Evolutionary conservation across 345 rosid species (phyloP).

Genomic region (Gossypium bickii): DNA sequence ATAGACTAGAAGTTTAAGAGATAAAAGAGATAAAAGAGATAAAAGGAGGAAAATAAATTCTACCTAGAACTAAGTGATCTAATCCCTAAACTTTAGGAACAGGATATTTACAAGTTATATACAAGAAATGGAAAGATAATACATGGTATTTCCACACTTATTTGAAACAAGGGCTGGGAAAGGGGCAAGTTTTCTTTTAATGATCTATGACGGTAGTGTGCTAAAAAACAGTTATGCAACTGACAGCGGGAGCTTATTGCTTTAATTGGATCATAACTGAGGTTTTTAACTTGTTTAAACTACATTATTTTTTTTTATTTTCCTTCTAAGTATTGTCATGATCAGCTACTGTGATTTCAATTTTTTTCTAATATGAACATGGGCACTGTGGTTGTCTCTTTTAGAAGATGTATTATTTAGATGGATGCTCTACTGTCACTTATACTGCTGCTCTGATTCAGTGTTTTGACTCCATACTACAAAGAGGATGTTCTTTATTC

Average conservation of each 20-base stretch:
- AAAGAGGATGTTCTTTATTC: slow-evolving; percentile 87
- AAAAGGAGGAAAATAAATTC: too few species aligned
- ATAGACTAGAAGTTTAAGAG: too few species aligned
- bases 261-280: not conserved
- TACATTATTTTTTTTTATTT: slow-evolving; percentile 10
- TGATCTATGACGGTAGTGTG: not conserved
- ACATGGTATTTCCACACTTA: too few species aligned
- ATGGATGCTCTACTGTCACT: slow-evolving; percentile 22
- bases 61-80: too few species aligned
- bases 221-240: not conserved
- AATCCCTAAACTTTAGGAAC: too few species aligned
- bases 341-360: slow-evolving; percentile 4
- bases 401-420: not conserved
- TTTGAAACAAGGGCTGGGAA: not conserved
- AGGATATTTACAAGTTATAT: too few species aligned
- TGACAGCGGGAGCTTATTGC: not conserved
- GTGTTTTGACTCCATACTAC: slow-evolving; percentile 93
- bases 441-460: slow-evolving; percentile 30
- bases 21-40: too few species aligned
- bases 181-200: not conserved
- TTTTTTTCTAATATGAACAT: not conserved
- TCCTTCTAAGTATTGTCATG: not conserved
- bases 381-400: not conserved
- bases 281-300: not conserved
- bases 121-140: too few species aligned